phyloP scores from a whole-genome alignment of 2,329 filamentous ascomycete species.

The Exophiala spinifera region DNA sequence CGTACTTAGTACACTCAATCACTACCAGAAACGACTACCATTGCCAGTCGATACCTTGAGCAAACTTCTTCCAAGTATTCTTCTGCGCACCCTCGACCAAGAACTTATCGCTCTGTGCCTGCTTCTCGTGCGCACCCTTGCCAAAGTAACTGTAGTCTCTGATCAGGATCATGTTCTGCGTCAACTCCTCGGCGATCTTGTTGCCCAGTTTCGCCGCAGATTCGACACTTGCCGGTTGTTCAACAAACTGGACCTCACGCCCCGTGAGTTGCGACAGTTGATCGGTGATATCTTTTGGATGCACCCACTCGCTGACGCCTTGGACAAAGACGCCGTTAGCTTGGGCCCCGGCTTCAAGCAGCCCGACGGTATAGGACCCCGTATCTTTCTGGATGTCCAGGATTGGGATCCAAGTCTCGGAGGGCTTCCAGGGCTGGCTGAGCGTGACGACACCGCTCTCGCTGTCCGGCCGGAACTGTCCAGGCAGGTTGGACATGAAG shows the following conservation, averaged over 20 bases:
- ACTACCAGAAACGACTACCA: slow-evolving; percentile 1
- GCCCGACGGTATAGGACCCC: slow-evolving; percentile 42
- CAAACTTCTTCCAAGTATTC: slow-evolving; percentile 19
- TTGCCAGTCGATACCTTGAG: slow-evolving; percentile 16
- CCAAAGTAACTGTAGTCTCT: slow-evolving; percentile 54
- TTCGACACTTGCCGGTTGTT: slow-evolving; percentile 43
- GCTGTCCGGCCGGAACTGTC: slow-evolving; percentile 30
- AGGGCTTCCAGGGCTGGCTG: slow-evolving; percentile 30
- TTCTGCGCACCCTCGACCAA: slow-evolving; percentile 18
- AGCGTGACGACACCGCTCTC: slow-evolving; percentile 33
- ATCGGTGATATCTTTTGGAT: slow-evolving; percentile 39
- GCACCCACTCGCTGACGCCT: slow-evolving; percentile 43
- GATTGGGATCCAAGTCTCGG: slow-evolving; percentile 40
- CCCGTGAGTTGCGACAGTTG: slow-evolving; percentile 42
- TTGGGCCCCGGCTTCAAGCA: slow-evolving; percentile 24
- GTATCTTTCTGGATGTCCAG: slow-evolving; percentile 47
- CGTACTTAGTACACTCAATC: too few species aligned
- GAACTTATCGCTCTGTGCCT: slow-evolving; percentile 23
- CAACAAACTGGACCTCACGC: slow-evolving; percentile 33
- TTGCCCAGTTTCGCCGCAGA: slow-evolving; percentile 41
- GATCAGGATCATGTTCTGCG: slow-evolving; percentile 54
- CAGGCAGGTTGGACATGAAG: slow-evolving; percentile 45
- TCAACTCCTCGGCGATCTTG: slow-evolving; percentile 47
- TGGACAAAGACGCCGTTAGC: slow-evolving; percentile 43
- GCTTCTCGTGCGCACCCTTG: slow-evolving; percentile 35